Evolutionary conservation across 2,329 filamentous ascomycete genomes (phyloP).

Genomic region (Sporothrix luriei): DNA sequence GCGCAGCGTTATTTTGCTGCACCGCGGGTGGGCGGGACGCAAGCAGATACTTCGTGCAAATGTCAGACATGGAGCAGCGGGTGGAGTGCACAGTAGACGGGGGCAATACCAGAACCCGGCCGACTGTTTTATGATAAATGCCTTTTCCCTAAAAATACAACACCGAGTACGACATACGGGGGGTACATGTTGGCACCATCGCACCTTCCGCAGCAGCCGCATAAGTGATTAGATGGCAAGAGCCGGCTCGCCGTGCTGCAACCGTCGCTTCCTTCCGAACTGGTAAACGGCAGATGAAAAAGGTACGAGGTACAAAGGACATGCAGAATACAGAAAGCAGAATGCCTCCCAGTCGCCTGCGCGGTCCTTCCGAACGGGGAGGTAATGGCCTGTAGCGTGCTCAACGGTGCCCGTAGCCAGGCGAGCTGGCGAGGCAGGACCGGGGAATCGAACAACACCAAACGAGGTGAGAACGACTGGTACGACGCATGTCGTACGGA

Average conservation of each 20-base stretch:
- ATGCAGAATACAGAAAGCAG: too few species aligned
- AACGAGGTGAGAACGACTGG: conserved; percentile 14
- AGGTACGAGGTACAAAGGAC: background rate
- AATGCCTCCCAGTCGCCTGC: background rate
- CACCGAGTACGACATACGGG: too few species aligned
- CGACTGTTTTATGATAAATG: background rate
- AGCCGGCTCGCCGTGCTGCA: background rate
- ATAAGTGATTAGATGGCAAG: conserved; percentile 18
- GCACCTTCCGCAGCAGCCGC: background rate
- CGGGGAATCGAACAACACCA: background rate
- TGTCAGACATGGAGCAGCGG: background rate
- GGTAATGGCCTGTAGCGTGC: conserved; percentile 1
- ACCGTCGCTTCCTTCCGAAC: conserved; percentile 15
- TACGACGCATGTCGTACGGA: background rate
- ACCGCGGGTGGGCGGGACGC: background rate
- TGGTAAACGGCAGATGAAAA: conserved; percentile 2
- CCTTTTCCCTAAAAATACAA: background rate
- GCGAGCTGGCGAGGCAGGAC: background rate
- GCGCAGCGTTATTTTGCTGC: background rate
- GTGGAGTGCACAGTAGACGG: background rate
- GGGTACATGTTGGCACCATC: too few species aligned
- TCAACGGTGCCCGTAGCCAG: background rate
- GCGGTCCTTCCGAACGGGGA: background rate
- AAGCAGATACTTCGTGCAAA: conserved; percentile 19
- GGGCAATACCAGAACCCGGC: background rate